Evolutionary conservation across 2,329 filamentous ascomycete species (phyloP).

Genomic region (Pleurostoma richardsiae): DNA sequence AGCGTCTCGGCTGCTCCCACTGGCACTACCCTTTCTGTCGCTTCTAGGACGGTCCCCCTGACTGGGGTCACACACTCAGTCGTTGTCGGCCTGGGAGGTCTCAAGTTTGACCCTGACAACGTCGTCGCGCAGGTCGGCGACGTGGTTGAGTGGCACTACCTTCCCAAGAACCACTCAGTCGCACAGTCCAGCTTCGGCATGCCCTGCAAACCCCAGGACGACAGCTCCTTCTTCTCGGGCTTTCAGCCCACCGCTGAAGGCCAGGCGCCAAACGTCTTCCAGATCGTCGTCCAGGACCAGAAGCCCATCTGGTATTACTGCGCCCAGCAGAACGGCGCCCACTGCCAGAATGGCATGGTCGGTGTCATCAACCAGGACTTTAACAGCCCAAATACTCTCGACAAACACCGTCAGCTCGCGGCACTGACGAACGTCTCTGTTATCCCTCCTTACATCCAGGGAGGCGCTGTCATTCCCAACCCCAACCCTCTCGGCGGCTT

Average conservation of each 20-base stretch:
- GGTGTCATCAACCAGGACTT: constrained; percentile 45
- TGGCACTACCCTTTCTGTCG: constrained; percentile 14
- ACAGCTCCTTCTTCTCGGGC: constrained; percentile 36
- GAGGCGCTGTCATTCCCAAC: constrained; percentile 31
- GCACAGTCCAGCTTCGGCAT: constrained; percentile 32
- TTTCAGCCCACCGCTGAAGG: constrained; percentile 32
- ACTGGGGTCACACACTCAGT: constrained; percentile 39
- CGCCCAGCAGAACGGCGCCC: constrained; percentile 30
- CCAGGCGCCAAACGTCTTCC: constrained; percentile 36
- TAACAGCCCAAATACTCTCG: constrained; percentile 28
- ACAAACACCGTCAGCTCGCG: constrained; percentile 28
- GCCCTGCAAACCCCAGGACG: constrained; percentile 34
- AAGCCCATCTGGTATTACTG: constrained; percentile 40
- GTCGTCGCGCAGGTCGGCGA: constrained; percentile 47
- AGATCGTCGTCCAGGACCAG: constrained; percentile 33
- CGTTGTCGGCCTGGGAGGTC: constrained; percentile 36
- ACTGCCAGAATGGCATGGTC: constrained; percentile 45
- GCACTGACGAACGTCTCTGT: constrained; percentile 21
- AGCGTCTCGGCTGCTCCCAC: constrained; percentile 24
- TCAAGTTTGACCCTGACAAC: constrained; percentile 45
- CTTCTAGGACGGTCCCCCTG: constrained; percentile 25
- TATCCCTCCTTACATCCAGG: constrained; percentile 25
- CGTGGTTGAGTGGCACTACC: constrained; percentile 50
- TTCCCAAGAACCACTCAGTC: constrained; percentile 45
- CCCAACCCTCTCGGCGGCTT: constrained; percentile 35